phyloP scores from a whole-genome alignment of 257 asterid species.

The Plantago elongata region DNA sequence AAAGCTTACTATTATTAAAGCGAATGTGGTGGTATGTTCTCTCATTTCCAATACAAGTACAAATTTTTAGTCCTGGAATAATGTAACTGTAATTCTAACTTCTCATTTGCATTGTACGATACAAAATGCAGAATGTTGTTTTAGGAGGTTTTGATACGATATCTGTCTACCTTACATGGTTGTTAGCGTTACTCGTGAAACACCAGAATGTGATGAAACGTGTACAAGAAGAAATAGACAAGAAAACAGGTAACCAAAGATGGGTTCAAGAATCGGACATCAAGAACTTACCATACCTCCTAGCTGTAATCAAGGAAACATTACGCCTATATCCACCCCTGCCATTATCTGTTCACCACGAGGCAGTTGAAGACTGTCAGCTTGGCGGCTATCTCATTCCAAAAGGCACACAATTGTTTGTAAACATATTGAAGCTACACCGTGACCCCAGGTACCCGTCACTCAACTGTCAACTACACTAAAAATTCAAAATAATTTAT shows the following conservation, averaged over 20 bases:
- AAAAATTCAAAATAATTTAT: no score
- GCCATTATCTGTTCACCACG: slow-evolving; percentile 27
- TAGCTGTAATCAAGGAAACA: slow-evolving; percentile 35
- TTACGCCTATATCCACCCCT: slow-evolving; percentile 32
- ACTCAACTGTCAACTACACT: no score
- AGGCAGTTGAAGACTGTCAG: slow-evolving; percentile 22
- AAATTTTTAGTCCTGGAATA: no score
- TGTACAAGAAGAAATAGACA: slow-evolving; percentile 41
- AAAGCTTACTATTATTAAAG: not conserved
- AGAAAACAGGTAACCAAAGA: slow-evolving; percentile 33
- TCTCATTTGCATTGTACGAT: no score
- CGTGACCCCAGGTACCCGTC: slow-evolving; percentile 20
- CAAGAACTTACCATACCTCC: slow-evolving; percentile 31
- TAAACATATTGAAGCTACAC: slow-evolving; percentile 41
- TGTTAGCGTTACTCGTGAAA: slow-evolving; percentile 30
- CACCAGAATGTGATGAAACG: slow-evolving; percentile 23
- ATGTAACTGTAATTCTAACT: no score
- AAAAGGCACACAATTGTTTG: slow-evolving; percentile 27
- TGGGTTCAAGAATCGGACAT: slow-evolving; percentile 42
- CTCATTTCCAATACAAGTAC: no score
- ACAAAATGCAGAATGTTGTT: slow-evolving; percentile 32
- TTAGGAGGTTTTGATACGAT: slow-evolving; percentile 49
- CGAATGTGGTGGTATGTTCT: not conserved
- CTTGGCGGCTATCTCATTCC: slow-evolving; percentile 23
- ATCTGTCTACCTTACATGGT: slow-evolving; percentile 31